phyloP scores from a whole-genome alignment of 192 early-diverging fungal genomes.

The Coemansia aciculifera region DNA sequence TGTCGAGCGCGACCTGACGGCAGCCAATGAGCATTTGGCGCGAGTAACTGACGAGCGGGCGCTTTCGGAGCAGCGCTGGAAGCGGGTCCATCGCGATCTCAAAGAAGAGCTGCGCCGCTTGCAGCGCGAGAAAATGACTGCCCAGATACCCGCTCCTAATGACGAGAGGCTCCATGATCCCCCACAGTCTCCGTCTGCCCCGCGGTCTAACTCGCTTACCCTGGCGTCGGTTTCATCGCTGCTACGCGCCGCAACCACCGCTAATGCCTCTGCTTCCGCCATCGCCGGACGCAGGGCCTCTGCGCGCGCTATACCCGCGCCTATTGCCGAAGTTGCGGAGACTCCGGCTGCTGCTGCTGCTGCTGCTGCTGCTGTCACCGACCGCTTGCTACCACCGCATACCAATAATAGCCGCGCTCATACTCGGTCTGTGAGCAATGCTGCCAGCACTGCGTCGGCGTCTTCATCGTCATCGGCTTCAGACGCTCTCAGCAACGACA shows the following conservation, averaged over 20 bases:
- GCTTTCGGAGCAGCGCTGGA: constrained; percentile 54
- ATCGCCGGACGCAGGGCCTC: constrained; percentile 8
- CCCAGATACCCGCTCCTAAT: neutral
- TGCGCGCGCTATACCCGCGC: neutral
- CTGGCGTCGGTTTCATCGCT: constrained; percentile 50
- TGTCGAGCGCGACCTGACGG: constrained; percentile 30
- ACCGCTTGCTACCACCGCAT: neutral
- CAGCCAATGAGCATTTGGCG: constrained; percentile 24
- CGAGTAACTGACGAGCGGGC: constrained; percentile 43
- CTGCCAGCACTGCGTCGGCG: constrained; percentile 19
- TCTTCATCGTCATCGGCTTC: constrained; percentile 15
- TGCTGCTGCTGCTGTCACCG: neutral
- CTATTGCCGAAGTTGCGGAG: neutral
- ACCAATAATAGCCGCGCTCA: neutral
- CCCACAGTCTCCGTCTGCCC: constrained; percentile 7
- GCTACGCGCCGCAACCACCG: constrained; percentile 43
- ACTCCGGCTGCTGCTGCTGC: neutral
- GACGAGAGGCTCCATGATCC: neutral
- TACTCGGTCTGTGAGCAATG: constrained; percentile 32
- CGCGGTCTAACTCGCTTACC: constrained; percentile 50
- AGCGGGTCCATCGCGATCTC: constrained; percentile 49
- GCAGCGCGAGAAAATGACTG: constrained; percentile 30
- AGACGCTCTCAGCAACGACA: neutral
- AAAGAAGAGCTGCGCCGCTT: constrained; percentile 55
- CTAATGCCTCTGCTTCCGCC: constrained; percentile 21